Evolutionary conservation across 23 red algal genomes (phyloP).

Genomic region (Rhodosorus marinus): DNA sequence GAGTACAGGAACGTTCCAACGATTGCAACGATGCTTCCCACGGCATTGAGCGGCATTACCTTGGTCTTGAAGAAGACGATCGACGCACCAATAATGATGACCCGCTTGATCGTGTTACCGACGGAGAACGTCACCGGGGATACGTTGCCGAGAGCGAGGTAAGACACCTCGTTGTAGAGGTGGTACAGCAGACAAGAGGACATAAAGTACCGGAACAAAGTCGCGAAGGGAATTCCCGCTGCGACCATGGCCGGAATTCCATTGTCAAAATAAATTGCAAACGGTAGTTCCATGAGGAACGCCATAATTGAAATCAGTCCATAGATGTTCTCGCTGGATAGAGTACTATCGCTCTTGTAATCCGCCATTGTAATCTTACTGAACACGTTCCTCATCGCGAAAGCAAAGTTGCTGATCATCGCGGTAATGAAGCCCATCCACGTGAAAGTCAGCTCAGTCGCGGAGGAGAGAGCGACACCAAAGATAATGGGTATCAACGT

Average conservation of each 20-base stretch:
- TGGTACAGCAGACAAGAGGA: slow-evolving; percentile 58
- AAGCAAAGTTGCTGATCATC: slow-evolving; percentile 85
- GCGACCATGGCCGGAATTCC: slow-evolving; percentile 18
- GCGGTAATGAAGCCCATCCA: slow-evolving; percentile 83
- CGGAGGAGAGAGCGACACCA: slow-evolving; percentile 69
- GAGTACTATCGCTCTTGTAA: slow-evolving; percentile 48
- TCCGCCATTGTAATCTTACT: slow-evolving; percentile 73
- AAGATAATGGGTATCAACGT: slow-evolving; percentile 62
- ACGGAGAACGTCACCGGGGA: slow-evolving; percentile 63
- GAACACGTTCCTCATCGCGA: slow-evolving; percentile 71
- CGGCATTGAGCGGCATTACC: slow-evolving; percentile 40
- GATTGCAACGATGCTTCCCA: slow-evolving; percentile 60
- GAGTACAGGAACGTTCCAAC: slow-evolving; percentile 60
- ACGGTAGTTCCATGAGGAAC: slow-evolving; percentile 53
- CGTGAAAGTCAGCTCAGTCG: slow-evolving; percentile 64
- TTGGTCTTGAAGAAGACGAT: slow-evolving; percentile 74
- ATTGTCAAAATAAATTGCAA: slow-evolving; percentile 37
- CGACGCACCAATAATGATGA: slow-evolving; percentile 68
- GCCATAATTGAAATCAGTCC: slow-evolving; percentile 49
- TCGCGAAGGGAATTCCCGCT: not conserved
- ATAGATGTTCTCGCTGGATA: slow-evolving; percentile 61
- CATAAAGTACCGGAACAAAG: slow-evolving; percentile 15
- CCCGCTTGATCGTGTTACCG: slow-evolving; percentile 86
- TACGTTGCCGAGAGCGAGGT: slow-evolving; percentile 51
- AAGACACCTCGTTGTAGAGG: slow-evolving; percentile 86